Conservation (phyloP, 2,329 filamentous ascomycete genomes). For the Knoxdaviesia proteae region DNA sequence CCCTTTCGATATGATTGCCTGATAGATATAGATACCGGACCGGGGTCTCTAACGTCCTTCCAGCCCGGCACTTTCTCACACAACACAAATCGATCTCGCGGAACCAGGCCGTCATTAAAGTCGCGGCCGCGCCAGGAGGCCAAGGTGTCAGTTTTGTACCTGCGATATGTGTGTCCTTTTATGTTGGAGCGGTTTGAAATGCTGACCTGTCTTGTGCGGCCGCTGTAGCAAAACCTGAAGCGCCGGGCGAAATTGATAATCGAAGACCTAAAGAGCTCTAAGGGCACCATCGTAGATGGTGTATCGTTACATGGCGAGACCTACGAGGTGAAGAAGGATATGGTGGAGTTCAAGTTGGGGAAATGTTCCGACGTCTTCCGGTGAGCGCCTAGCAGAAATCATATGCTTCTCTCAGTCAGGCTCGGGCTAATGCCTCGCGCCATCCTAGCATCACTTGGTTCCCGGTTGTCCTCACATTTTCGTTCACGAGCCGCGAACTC, state of each 20-base stretch:
- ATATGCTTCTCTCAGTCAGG: background rate
- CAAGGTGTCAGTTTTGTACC: slow-evolving; percentile 35
- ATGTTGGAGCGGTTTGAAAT: background rate
- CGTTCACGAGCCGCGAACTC: slow-evolving; percentile 49
- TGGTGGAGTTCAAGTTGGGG: slow-evolving; percentile 52
- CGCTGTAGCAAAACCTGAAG: slow-evolving; percentile 34
- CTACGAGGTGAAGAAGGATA: slow-evolving; percentile 26
- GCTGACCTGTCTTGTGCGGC: background rate
- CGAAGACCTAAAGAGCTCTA: slow-evolving; percentile 65
- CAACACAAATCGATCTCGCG: slow-evolving; percentile 69
- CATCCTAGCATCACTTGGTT: slow-evolving; percentile 50
- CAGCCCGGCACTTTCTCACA: slow-evolving; percentile 48
- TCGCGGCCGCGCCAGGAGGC: slow-evolving; percentile 42
- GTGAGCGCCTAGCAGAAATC: slow-evolving; percentile 15
- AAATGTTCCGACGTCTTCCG: slow-evolving; percentile 42
- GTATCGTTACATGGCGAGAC: slow-evolving; percentile 43
- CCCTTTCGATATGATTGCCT: too few relatives aligned
- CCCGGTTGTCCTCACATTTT: slow-evolving; percentile 64
- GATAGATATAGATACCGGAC: too few relatives aligned
- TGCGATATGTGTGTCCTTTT: background rate
- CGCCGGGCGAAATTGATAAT: slow-evolving; percentile 50
- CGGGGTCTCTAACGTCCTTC: too few relatives aligned
- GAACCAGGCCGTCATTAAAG: slow-evolving; percentile 63
- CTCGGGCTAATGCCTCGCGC: slow-evolving; percentile 1
- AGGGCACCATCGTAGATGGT: slow-evolving; percentile 62